Evolutionary conservation across 2,329 filamentous ascomycete species (phyloP).

Genomic region (Colletotrichum lindemuthianum): DNA sequence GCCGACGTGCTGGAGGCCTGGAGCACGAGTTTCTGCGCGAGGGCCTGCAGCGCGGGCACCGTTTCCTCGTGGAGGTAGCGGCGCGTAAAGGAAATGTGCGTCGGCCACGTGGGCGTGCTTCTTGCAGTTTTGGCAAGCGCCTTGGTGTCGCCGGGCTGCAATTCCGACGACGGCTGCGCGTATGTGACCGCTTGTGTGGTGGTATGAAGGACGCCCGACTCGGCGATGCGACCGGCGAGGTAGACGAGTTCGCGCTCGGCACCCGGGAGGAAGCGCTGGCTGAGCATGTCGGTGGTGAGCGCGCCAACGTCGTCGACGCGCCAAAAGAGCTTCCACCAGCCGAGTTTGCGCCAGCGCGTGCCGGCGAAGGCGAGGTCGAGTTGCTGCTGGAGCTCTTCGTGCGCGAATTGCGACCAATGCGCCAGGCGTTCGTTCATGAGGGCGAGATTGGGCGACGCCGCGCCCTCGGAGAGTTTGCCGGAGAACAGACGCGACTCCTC

Average conservation of each 20-base stretch:
- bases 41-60: constrained; percentile 75
- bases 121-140: constrained; percentile 30
- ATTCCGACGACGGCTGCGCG: constrained; percentile 45
- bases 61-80: constrained; percentile 72
- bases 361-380: constrained; percentile 82
- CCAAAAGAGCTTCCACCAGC: constrained; percentile 97
- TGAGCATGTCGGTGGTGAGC: constrained; percentile 82
- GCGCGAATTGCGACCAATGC: constrained; percentile 81
- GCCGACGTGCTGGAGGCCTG: constrained; percentile 79
- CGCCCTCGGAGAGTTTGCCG: constrained; percentile 43
- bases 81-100: constrained; percentile 78
- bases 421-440: constrained; percentile 69
- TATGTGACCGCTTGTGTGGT: constrained; percentile 39
- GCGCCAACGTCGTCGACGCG: constrained; percentile 90
- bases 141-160: constrained; percentile 34
- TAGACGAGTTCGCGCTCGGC: constrained; percentile 87
- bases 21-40: constrained; percentile 79
- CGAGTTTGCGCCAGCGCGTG: constrained; percentile 80
- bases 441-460: constrained; percentile 51
- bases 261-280: constrained; percentile 77
- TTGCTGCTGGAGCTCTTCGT: constrained; percentile 83
- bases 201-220: constrained; percentile 46
- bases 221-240: constrained; percentile 79
- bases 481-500: constrained; percentile 56
- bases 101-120: constrained; percentile 68